These are phyloP conservation scores for Pseudopithomyces chartarum DNA, from an alignment of 2,329 filamentous ascomycete species.

Conservation along the genomic window DNA sequence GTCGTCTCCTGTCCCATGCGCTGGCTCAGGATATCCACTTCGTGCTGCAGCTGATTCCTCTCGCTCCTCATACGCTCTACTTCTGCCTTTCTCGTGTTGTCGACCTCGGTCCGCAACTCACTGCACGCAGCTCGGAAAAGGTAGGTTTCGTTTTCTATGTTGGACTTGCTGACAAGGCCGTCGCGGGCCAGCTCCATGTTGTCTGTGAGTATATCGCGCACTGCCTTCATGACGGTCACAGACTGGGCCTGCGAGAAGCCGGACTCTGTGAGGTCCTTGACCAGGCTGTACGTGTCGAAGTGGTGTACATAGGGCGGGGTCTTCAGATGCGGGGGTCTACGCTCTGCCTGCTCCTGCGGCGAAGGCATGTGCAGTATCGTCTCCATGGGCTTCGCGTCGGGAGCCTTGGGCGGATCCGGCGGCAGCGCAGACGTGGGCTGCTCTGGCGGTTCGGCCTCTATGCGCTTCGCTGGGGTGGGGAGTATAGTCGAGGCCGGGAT, in stretches of 20 bases:
- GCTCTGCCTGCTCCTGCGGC: constrained; percentile 44
- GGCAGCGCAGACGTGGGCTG: constrained; percentile 13
- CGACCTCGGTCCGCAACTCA: constrained; percentile 86
- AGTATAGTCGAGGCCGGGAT: constrained; percentile 22
- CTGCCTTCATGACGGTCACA: constrained; percentile 88
- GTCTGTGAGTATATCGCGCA: constrained; percentile 74
- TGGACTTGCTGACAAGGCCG: constrained; percentile 83
- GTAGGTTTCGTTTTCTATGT: constrained; percentile 94
- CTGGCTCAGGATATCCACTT: constrained; percentile 91
- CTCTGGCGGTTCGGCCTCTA: constrained; percentile 20
- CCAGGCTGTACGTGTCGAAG: constrained; percentile 92
- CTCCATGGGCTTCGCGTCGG: constrained; percentile 43
- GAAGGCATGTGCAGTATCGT: constrained; percentile 50
- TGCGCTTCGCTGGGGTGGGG: constrained; percentile 12
- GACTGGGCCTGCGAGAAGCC: constrained; percentile 78
- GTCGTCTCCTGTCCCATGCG: constrained; percentile 81
- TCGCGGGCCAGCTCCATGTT: constrained; percentile 83
- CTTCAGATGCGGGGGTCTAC: constrained; percentile 68
- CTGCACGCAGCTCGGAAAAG: constrained; percentile 93
- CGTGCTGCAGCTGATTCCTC: constrained; percentile 85
- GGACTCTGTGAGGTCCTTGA: constrained; percentile 74
- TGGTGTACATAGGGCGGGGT: constrained; percentile 88
- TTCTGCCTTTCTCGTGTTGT: constrained; percentile 74
- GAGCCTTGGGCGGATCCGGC: constrained; percentile 28
- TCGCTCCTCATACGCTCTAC: constrained; percentile 84